Evolutionary conservation across 768 basidiomycete genomes (phyloP).

Genomic region (Naganishia onofrii): DNA sequence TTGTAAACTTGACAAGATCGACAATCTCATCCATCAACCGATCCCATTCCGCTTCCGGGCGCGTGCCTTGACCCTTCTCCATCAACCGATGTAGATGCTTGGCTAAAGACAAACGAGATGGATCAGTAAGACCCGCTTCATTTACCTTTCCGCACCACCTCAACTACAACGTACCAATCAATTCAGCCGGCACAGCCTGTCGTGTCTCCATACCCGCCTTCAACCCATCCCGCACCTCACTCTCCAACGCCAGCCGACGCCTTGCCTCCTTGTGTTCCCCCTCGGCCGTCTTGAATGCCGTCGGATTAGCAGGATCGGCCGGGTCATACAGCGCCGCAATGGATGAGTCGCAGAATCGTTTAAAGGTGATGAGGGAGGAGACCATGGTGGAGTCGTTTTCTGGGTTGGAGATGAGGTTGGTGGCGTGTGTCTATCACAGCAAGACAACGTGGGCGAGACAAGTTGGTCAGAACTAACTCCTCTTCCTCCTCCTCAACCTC

Average conservation of each 20-base stretch:
- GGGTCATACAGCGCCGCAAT: constrained; percentile 36
- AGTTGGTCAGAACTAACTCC: neutral
- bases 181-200: constrained; percentile 50
- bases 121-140: neutral
- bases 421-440: constrained; percentile 4
- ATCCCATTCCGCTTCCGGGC: constrained; percentile 65
- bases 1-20: constrained; percentile 76
- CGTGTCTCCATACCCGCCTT: constrained; percentile 48
- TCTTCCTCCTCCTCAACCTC: neutral
- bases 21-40: constrained; percentile 65
- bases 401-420: constrained; percentile 46
- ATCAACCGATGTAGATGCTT: constrained; percentile 82
- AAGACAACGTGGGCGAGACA: neutral
- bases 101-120: constrained; percentile 54
- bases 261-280: constrained; percentile 22
- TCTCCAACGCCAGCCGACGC: constrained; percentile 42
- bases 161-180: constrained; percentile 43
- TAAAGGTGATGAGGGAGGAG: constrained; percentile 41
- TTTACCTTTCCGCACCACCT: neutral
- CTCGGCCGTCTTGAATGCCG: constrained; percentile 21
- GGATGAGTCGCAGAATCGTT: constrained; percentile 43
- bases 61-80: constrained; percentile 75
- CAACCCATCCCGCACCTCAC: constrained; percentile 43
- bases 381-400: constrained; percentile 50
- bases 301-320: constrained; percentile 15